These are phyloP conservation scores for Globisporangium splendens DNA, from an alignment of 352 stramenopile genomes.

Conservation along the genomic window DNA sequence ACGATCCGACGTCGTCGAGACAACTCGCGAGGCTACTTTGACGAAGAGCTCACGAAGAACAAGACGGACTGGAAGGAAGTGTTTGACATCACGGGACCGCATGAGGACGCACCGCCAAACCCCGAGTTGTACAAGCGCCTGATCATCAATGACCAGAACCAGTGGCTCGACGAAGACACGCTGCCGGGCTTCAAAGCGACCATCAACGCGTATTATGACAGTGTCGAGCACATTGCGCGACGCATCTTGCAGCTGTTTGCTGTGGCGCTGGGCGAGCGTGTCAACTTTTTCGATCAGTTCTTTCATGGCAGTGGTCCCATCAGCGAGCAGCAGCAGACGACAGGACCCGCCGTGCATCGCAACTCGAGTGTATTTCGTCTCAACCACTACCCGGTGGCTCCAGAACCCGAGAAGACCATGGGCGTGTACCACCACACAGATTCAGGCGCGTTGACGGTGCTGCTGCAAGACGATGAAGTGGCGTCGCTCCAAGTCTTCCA, in stretches of 20 bases:
- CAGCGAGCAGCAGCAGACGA: conserved; percentile 23
- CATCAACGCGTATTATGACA: conserved; percentile 42
- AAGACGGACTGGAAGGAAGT: conserved; percentile 91
- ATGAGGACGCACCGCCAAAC: conserved; percentile 39
- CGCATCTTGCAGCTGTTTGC: conserved; percentile 56
- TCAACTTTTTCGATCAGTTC: conserved; percentile 59
- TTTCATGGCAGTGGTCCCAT: conserved; percentile 25
- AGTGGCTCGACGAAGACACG: conserved; percentile 48
- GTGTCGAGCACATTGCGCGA: conserved; percentile 49
- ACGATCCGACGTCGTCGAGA: conserved; percentile 53
- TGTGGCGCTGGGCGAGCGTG: conserved; percentile 42
- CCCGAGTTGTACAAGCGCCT: conserved; percentile 35
- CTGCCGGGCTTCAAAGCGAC: conserved; percentile 55
- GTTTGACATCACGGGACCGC: conserved; percentile 59
- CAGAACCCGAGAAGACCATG: conserved; percentile 42
- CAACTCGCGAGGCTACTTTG: conserved; percentile 92
- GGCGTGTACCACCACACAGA: conserved; percentile 65
- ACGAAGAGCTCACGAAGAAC: conserved; percentile 94
- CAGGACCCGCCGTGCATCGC: not conserved
- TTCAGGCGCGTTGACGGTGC: conserved; percentile 49
- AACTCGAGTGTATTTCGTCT: conserved; percentile 86
- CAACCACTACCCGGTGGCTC: conserved; percentile 87
- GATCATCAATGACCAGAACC: conserved; percentile 84
- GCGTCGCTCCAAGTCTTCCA: conserved; percentile 55
- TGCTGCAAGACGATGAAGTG: conserved; percentile 62